Evolutionary conservation across 129 eudicot genomes (phyloP), one percentile per base, ranked within the genome.

Genomic region (Deinandra increscens): DNA sequence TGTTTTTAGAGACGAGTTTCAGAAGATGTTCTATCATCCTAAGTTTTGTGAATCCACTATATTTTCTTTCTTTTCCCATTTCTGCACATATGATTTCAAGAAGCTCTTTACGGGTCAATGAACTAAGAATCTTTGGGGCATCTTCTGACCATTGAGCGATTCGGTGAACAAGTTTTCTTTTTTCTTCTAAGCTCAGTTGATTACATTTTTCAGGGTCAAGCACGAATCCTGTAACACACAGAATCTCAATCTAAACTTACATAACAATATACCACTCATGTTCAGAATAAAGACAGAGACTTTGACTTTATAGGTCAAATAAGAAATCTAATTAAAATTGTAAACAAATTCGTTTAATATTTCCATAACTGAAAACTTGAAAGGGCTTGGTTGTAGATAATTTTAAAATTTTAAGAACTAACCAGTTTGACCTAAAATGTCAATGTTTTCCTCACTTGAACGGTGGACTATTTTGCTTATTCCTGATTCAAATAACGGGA

Each of bases 1-100:
- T 55, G 80, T 75, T 60, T 61, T 69, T 60, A 42, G 70, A 60
- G 17, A 86, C 81, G 43, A 89, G 42, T 60, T 78, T 89, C 13
- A 92, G 80, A 74, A 92, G 96, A 43, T 86, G 94, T 51, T 89
- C 81, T 20, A 92, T 92, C 82, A 92, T 84, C 83, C 80, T 85
- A 23, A 71, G 64, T 68, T 92, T 92, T 31, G 88, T 77, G 66
- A 82, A 75, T n/a, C 96, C 96, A 34, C 89, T 84, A 33, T 84
- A 88, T 49, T 92, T 92, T 69, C 98, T 74, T 60, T 92, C 95
- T 84, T 82, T 83, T 18, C 98, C 98, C 80, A 89, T 80, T 80
- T 92, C 96, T 53, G 88, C 95, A 73, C 98, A 92, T 74, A 89
- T 84, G 72, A 92, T 83, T 69, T 89, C 91, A 37, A 92, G 81